These are phyloP conservation scores for Podospora bellae-mahoneyi DNA, from an alignment of 495 filamentous ascomycete species.

Conservation along the genomic window DNA sequence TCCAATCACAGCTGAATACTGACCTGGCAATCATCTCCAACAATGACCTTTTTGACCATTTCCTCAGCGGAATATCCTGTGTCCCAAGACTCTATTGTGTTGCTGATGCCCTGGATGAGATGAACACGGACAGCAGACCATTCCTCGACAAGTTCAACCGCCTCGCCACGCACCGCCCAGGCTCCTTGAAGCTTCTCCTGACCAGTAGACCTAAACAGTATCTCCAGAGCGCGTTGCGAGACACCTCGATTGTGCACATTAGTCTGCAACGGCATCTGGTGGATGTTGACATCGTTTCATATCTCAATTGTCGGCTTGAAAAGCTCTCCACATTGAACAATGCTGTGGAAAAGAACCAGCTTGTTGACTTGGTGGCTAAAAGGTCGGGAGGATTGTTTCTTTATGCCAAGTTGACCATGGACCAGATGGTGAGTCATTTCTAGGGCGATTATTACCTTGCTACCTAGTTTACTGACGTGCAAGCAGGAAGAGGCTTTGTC, in stretches of 20 bases:
- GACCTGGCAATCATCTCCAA: constrained; percentile 15
- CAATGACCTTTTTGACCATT: constrained; percentile 20
- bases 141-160: constrained; percentile 33
- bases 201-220: constrained; percentile 37
- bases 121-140: constrained; percentile 34
- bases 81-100: constrained; percentile 36
- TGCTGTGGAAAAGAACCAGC: constrained; percentile 23
- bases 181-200: constrained; percentile 39
- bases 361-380: constrained; percentile 19
- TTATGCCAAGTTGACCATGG: constrained; percentile 40
- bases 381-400: constrained; percentile 37
- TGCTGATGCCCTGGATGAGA: constrained; percentile 51
- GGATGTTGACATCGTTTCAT: constrained; percentile 30
- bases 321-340: constrained; percentile 11
- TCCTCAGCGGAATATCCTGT: constrained; percentile 23
- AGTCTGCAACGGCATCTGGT: constrained; percentile 36
- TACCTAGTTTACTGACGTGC: no score
- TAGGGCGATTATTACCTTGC: constrained; percentile 7
- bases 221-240: constrained; percentile 25
- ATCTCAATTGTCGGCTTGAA: constrained; percentile 25
- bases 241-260: constrained; percentile 24
- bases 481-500: no score
- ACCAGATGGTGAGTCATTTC: constrained; percentile 35
- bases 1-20: constrained; percentile 21
- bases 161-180: constrained; percentile 28